Evolutionary conservation across 2,329 filamentous ascomycete species (phyloP), one percentile per base, ranked within the genome.

Genomic region (Pseudopyricularia cyperi): DNA sequence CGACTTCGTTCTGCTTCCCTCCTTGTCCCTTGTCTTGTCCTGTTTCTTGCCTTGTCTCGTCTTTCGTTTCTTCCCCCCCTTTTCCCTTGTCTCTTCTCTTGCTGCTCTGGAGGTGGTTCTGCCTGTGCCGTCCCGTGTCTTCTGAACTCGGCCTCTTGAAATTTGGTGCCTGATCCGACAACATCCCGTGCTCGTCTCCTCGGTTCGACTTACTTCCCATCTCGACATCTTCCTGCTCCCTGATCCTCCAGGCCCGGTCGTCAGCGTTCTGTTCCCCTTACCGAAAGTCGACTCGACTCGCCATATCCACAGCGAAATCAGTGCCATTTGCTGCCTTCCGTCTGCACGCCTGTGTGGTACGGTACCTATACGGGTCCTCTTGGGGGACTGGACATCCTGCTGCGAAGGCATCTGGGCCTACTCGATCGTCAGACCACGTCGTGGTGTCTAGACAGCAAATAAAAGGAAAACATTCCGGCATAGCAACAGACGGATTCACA

Each of bases 141-240:
- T 34, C 19, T 9, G 24, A 6, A n/a, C n/a, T n/a, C n/a, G n/a
- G n/a, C n/a, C n/a, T n/a, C 39, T 33, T 7, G 9, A 8, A 34
- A 22, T 35, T 32, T 39, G 30, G 24, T 33, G 35, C 39, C 39
- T 26, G 39, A 51, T 42, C 50, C 24, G 19, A 22, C 47, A 35
- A 51, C 22, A 39, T 12, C 32, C 37, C 34, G n/a, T n/a, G n/a
- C n/a, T n/a, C 33, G 22, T 30, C 50, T 44, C 9, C 17, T 49
- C 19, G n/a, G 50, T 42, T 30, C 50, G 26, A 39, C 4, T 44
- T n/a, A n/a, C n/a, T n/a, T n/a, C n/a, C 24, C 22, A 46, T 39
- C 49, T 46, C 54, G 50, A 53, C 53, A 52, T 54, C 51, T 26
- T 47, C n/a, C 37, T 19, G 22, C 52, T 46, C 47, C 51, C 51